These are phyloP conservation scores for Aphanomyces stellatus DNA, from an alignment of 352 stramenopile species.

Conservation along the genomic window DNA sequence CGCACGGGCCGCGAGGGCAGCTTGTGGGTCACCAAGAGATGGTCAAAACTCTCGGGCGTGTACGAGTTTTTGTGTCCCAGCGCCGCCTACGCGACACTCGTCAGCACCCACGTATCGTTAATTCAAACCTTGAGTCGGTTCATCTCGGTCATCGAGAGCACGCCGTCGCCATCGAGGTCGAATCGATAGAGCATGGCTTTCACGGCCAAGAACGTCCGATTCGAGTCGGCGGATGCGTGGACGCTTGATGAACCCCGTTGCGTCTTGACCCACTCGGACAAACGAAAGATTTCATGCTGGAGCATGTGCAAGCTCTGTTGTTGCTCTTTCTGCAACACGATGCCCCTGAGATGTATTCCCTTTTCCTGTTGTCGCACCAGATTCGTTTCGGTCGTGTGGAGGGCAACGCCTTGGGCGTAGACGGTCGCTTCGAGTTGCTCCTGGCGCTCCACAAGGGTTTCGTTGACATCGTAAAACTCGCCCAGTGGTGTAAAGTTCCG, in stretches of 20 bases:
- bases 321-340: neutral
- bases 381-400: slow-evolving; percentile 8
- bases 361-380: neutral
- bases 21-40: neutral
- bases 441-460: neutral
- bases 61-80: slow-evolving; percentile 1
- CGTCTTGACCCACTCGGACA: neutral
- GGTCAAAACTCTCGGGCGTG: neutral
- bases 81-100: neutral
- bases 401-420: neutral
- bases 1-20: neutral
- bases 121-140: slow-evolving; percentile 19
- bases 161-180: slow-evolving; percentile 8
- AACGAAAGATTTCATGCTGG: neutral
- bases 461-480: slow-evolving; percentile 8
- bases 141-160: slow-evolving; percentile 14
- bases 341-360: neutral
- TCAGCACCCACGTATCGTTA: no score
- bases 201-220: neutral
- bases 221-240: neutral
- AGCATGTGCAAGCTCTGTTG: neutral
- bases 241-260: neutral
- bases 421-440: slow-evolving; percentile 8
- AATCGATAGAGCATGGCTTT: slow-evolving; percentile 7
- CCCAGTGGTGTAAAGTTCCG: slow-evolving; percentile 18